Percentiles rank a stretch among this genome's conserved stretches.
phyloP scores from a whole-genome alignment of 2,329 filamentous ascomycete species.

The Cordyceps farinosa region DNA sequence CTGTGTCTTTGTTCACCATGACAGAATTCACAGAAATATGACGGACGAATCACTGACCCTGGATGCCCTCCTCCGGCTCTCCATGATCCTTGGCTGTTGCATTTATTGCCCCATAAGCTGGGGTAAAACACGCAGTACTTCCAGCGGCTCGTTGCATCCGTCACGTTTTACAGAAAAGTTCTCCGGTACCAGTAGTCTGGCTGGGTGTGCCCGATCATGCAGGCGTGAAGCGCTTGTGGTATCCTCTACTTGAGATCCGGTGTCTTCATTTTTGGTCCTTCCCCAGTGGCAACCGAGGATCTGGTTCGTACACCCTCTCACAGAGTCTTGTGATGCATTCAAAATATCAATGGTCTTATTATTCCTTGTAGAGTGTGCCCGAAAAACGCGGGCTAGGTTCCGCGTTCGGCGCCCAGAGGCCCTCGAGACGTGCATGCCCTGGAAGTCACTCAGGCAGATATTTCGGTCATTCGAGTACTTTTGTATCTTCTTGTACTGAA shows the following conservation, averaged over 20 bases:
- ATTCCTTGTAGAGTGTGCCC: not conserved
- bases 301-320: not conserved
- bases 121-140: constrained; percentile 1
- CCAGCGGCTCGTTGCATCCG: not conserved
- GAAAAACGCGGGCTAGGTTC: not conserved
- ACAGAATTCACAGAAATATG: constrained; percentile 12
- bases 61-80: not conserved
- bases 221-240: constrained; percentile 1
- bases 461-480: not conserved
- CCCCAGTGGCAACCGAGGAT: not conserved
- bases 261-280: not conserved
- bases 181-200: not conserved
- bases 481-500: too few relatives aligned
- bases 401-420: not conserved
- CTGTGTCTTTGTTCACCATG: constrained; percentile 14
- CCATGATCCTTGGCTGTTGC: not conserved
- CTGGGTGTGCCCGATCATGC: constrained; percentile 10
- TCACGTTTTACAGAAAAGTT: constrained; percentile 7
- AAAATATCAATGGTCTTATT: not conserved
- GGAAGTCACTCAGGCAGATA: not conserved
- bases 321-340: not conserved
- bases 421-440: not conserved
- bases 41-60: constrained; percentile 9
- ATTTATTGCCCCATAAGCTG: constrained; percentile 10
- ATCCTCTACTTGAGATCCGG: constrained; percentile 2